These are phyloP conservation scores for Neostapfia colusana DNA, from an alignment of 176 grass and related monocot genomes.

Conservation along the genomic window DNA sequence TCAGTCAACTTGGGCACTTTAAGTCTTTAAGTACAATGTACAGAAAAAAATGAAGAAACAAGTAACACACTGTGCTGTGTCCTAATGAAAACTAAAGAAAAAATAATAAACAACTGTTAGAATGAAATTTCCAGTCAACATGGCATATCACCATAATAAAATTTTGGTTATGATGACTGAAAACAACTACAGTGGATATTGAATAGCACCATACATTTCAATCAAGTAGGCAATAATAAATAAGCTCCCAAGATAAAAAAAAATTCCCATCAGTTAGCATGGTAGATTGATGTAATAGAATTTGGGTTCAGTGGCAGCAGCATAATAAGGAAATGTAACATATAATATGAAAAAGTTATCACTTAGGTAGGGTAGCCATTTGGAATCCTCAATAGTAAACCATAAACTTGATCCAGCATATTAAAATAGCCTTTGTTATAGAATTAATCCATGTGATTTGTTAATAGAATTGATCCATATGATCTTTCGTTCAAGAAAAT, in stretches of 20 bases:
- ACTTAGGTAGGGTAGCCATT: not conserved
- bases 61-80: slow-evolving; percentile 19
- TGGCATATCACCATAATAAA: not conserved
- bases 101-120: slow-evolving; percentile 12
- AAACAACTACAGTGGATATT: not conserved
- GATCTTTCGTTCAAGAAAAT: too few species aligned
- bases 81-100: slow-evolving; percentile 11
- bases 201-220: not conserved
- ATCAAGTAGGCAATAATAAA: not conserved
- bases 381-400: not conserved
- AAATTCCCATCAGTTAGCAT: slow-evolving; percentile 21
- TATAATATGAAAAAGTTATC: not conserved
- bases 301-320: not conserved
- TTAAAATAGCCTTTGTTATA: too few species aligned
- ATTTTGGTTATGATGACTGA: not conserved
- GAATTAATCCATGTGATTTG: too few species aligned
- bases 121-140: not conserved
- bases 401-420: not conserved
- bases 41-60: slow-evolving; percentile 20
- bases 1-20: not conserved
- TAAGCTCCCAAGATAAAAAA: not conserved
- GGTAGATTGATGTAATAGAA: not conserved
- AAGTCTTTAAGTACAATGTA: not conserved
- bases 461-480: too few species aligned
- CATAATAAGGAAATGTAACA: slow-evolving; percentile 9